Conservation (phyloP, 2,329 filamentous ascomycete genomes). For the Colletotrichum tabaci region DNA sequence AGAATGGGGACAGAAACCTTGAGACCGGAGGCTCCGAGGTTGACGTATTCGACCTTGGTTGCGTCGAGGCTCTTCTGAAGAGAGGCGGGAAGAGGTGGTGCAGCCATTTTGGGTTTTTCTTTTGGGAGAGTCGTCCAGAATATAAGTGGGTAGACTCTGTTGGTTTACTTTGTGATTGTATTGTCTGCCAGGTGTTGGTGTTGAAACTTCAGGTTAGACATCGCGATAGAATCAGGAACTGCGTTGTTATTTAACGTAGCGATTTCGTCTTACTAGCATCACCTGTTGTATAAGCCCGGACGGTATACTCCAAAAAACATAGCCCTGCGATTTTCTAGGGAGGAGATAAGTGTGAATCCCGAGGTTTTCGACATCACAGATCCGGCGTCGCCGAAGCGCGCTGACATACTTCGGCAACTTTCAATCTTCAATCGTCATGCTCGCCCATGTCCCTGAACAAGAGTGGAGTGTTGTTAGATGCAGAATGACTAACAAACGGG, state of each 20-base stretch:
- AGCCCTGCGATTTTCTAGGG: background rate
- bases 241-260: background rate
- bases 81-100: slow-evolving; percentile 15
- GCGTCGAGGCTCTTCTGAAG: slow-evolving; percentile 46
- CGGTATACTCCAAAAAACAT: background rate
- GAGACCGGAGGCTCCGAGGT: slow-evolving; percentile 47
- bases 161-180: too few species aligned
- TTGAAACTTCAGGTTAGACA: background rate
- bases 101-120: slow-evolving; percentile 2
- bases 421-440: background rate
- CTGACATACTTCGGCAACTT: too few species aligned
- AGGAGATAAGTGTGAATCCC: slow-evolving; percentile 12
- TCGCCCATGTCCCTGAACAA: background rate
- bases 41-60: slow-evolving; percentile 61
- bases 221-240: background rate
- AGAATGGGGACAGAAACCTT: slow-evolving; percentile 31
- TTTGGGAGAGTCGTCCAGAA: background rate
- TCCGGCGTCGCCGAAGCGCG: background rate
- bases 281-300: rapidly evolving
- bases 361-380: background rate
- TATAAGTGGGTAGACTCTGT: background rate
- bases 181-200: background rate
- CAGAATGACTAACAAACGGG: too few species aligned
- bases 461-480: background rate
- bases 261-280: background rate